phyloP scores from a whole-genome alignment of 2,329 filamentous ascomycete genomes.

The Fusarium pseudonygamai region DNA sequence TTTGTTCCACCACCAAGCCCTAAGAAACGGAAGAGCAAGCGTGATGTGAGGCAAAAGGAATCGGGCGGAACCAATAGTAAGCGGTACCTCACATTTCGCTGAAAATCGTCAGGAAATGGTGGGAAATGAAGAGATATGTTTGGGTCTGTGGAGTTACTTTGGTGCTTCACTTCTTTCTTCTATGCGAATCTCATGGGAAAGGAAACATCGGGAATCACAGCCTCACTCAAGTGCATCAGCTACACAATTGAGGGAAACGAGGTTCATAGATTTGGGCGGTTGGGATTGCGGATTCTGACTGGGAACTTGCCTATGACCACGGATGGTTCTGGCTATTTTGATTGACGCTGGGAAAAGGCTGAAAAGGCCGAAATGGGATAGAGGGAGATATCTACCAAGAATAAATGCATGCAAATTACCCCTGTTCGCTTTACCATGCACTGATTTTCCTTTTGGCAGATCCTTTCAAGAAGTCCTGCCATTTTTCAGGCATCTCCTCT shows the following conservation, averaged over 20 bases:
- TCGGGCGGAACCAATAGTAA: not conserved
- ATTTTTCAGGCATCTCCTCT: constrained; percentile 8
- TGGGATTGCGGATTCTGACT: not conserved
- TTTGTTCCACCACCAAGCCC: not conserved
- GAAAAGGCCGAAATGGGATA: not conserved
- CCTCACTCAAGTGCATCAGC: not conserved
- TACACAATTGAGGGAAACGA: not conserved
- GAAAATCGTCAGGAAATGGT: not conserved
- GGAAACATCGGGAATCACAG: not conserved
- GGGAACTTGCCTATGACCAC: not conserved
- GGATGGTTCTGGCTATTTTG: not conserved
- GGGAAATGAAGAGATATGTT: not conserved
- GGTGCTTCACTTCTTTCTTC: not conserved
- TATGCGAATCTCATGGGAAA: constrained; percentile 6
- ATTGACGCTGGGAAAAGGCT: not conserved
- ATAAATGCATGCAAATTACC: not conserved
- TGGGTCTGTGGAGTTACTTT: not conserved
- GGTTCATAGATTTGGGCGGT: not conserved
- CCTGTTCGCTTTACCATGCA: not conserved
- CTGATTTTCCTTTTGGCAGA: not conserved
- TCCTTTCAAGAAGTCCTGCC: constrained; percentile 25
- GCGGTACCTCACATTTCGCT: not conserved
- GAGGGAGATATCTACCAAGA: not conserved
- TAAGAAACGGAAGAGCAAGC: constrained; percentile 9
- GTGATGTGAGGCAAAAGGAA: not conserved